A percentile compares a stretch with the other conserved stretches of the same genome.
These are phyloP conservation scores for Exserohilum turcica DNA, from an alignment of 2,329 filamentous ascomycete species.

Conservation along the genomic window DNA sequence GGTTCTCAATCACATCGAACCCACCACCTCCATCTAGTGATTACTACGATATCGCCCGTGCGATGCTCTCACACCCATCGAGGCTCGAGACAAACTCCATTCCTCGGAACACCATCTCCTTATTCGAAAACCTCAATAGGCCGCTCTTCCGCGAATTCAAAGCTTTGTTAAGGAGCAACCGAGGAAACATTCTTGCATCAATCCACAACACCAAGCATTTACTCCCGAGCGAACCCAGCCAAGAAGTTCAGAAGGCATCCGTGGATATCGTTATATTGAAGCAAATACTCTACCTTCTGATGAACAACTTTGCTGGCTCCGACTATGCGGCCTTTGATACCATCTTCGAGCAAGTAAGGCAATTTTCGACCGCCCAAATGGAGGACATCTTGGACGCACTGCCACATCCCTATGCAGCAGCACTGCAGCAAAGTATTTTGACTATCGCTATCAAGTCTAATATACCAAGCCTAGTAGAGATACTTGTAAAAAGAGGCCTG, in stretches of 20 bases:
- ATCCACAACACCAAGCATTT: not conserved
- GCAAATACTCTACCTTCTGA: slow-evolving; percentile 12
- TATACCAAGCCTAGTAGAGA: not conserved
- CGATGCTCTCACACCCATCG: not conserved
- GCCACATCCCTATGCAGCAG: slow-evolving; percentile 4
- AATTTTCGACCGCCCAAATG: slow-evolving; percentile 7
- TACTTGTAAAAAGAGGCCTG: not conserved
- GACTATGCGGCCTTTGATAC: slow-evolving; percentile 6
- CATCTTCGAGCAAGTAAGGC: slow-evolving; percentile 12
- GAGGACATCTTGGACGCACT: slow-evolving; percentile 4
- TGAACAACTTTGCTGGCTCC: slow-evolving; percentile 12
- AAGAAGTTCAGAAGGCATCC: slow-evolving; percentile 4
- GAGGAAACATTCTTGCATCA: not conserved
- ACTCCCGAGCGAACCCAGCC: slow-evolving; percentile 4
- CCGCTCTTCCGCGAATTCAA: not conserved
- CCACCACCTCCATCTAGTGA: not conserved
- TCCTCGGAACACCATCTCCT: not conserved
- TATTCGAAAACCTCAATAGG: not conserved
- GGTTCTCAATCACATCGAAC: not conserved
- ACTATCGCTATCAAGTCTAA: slow-evolving; percentile 15
- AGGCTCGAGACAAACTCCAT: not conserved
- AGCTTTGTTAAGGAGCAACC: not conserved
- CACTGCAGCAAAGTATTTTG: slow-evolving; percentile 13
- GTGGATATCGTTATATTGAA: slow-evolving; percentile 7
- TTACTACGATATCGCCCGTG: not conserved